Evolutionary conservation across 345 rosid genomes (phyloP).

Genomic region (Balakata baccata): DNA sequence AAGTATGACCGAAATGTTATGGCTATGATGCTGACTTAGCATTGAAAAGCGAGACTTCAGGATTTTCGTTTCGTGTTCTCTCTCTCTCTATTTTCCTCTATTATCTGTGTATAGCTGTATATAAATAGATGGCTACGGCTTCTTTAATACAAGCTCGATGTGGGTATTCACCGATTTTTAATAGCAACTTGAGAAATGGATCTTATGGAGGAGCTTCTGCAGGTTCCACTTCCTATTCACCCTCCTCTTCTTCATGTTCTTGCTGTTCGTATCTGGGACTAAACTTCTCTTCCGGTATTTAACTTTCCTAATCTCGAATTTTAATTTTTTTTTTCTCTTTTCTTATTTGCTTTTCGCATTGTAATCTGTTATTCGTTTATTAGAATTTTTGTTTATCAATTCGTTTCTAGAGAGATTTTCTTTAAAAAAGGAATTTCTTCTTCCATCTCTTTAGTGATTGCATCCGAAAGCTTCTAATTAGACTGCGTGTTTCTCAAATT

Average conservation of each 20-base stretch:
- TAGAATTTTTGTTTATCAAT: neutral
- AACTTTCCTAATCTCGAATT: neutral
- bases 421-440: neutral
- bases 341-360: neutral
- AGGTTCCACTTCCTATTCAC: slow-evolving; percentile 20
- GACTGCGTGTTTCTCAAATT: neutral
- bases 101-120: neutral
- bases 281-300: slow-evolving; percentile 49
- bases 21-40: slow-evolving; percentile 10
- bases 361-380: neutral
- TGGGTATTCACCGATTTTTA: slow-evolving; percentile 34
- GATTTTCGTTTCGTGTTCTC: neutral
- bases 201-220: slow-evolving; percentile 23
- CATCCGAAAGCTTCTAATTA: neutral
- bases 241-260: slow-evolving; percentile 39
- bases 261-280: slow-evolving; percentile 43
- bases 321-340: neutral
- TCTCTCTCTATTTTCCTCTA: neutral
- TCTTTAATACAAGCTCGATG: slow-evolving; percentile 44
- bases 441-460: neutral
- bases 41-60: slow-evolving; percentile 19
- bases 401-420: neutral
- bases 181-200: slow-evolving; percentile 25
- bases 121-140: slow-evolving; percentile 41
- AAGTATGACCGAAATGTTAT: neutral